A percentile compares a stretch with the other conserved stretches of the same genome.
phyloP scores from a whole-genome alignment of 768 basidiomycete species.

The Amanita rimosa region DNA sequence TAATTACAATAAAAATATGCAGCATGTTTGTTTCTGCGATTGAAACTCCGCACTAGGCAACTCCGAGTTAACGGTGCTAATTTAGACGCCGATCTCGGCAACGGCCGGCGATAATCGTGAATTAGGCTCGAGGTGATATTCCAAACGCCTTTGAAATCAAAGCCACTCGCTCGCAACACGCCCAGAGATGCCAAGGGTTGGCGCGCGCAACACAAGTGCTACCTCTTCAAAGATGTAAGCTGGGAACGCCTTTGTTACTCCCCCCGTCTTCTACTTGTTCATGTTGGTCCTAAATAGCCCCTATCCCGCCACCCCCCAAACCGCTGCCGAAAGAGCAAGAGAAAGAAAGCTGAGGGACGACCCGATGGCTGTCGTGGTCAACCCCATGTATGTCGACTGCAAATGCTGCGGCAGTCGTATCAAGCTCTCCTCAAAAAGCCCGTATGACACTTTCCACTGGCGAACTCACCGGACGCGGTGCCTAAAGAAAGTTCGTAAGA shows the following conservation, averaged over 20 bases:
- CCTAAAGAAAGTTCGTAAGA: slow-evolving; percentile 16
- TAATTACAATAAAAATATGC: too few species aligned
- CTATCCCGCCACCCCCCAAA: slow-evolving; percentile 10
- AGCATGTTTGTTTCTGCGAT: slow-evolving; percentile 1
- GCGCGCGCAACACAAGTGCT: neutral
- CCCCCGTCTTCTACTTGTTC: neutral
- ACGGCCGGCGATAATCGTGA: slow-evolving; percentile 7
- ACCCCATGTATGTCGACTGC: slow-evolving; percentile 42
- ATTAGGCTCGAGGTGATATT: slow-evolving; percentile 2
- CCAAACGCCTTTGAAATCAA: slow-evolving; percentile 5
- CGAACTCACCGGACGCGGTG: slow-evolving; percentile 51
- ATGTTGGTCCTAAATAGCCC: slow-evolving; percentile 1
- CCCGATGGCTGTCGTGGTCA: slow-evolving; percentile 38
- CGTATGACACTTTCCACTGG: slow-evolving; percentile 62
- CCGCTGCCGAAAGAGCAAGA: slow-evolving; percentile 32
- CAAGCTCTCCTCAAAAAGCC: slow-evolving; percentile 58
- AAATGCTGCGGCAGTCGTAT: slow-evolving; percentile 42
- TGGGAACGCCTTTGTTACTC: neutral
- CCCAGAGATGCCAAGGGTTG: slow-evolving; percentile 5
- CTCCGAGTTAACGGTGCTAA: neutral
- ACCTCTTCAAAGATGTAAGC: neutral
- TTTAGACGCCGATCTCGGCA: slow-evolving; percentile 6
- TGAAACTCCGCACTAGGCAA: slow-evolving; percentile 2
- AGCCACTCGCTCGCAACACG: slow-evolving; percentile 6
- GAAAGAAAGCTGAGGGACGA: slow-evolving; percentile 43